Base-by-base conservation (phyloP, 78 protist genomes). In the Dictyostelium firmibasis region DNA sequence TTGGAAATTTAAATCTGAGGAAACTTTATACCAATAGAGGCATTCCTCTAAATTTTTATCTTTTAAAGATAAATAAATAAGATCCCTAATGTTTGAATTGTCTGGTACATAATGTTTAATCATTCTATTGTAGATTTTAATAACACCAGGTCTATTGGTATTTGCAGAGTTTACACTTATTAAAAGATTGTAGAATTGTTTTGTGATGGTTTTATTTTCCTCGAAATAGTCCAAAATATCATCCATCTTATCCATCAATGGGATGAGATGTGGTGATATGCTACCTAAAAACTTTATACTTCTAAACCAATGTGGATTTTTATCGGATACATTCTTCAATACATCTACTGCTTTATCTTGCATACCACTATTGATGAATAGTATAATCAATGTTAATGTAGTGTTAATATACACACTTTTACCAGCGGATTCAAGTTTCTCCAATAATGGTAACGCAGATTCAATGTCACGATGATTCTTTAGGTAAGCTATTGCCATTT, bases 71-170 rank as follows among this genome's bases (percentile, higher is more conserved):
- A 82, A 29, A 35, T 23, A 82, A 4, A 82, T 36, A 3, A 82
- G 20, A 35, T 33, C 36, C 9, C 35, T 50, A 4, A 60, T 18
- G 2, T 70, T 82, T 8, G 35, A 7, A 5, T 74, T n/a, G 33
- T 81, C 74, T 10, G 86, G 86, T 57, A 38, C 35, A 57, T 33
- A 82, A 0, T 33, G 14, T 47, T 9, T 57, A 20, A 82, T 20
- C 86, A 82, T 82, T 16, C 23, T 57, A 60, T 82, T 82, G 53
- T 82, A 82, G 8, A 82, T 13, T 20, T 57, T 16, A 8, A 82
- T 60, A 3, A 82, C 75, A 5, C 33, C 23, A 18, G 29, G 9
- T 20, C 33, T 57, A 1, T 35, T 18, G 23, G 4, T 7, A 31
- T 29, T 57, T 23, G 10, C 64, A 2, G 76, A 23, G 10, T 8